Percentiles rank a stretch among this genome's conserved stretches.
Evolutionary conservation across 1,284 basidiomycete genomes (phyloP).

Genomic region (Cerrena zonata): DNA sequence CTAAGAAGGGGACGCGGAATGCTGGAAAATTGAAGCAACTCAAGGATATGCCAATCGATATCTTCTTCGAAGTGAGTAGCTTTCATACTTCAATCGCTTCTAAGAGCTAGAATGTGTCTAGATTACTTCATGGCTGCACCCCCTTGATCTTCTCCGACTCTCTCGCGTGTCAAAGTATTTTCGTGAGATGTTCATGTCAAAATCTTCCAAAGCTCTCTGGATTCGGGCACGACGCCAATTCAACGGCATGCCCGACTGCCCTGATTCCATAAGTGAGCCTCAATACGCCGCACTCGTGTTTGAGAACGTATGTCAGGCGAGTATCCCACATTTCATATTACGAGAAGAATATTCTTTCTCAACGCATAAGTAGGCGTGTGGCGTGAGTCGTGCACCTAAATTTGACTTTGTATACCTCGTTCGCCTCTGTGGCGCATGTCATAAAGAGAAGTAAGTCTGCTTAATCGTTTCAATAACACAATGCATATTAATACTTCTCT

Average conservation of each 20-base stretch:
- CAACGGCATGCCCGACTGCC: conserved; percentile 8
- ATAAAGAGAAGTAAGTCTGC: conserved; percentile 8
- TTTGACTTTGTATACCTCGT: conserved; percentile 9
- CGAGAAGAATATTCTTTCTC: too few relatives aligned
- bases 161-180: conserved; percentile 20
- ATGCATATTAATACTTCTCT: background rate
- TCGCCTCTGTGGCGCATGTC: conserved; percentile 10
- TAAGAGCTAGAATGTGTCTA: conserved; percentile 6
- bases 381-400: conserved; percentile 3
- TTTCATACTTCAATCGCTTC: background rate
- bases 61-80: conserved; percentile 24
- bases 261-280: conserved; percentile 10
- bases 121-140: conserved; percentile 19
- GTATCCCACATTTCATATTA: too few relatives aligned
- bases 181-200: conserved; percentile 11
- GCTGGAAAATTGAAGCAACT: conserved; percentile 8
- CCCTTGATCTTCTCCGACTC: conserved; percentile 23
- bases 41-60: conserved; percentile 25
- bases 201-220: conserved; percentile 9
- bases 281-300: conserved; percentile 12
- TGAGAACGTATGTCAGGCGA: conserved; percentile 12
- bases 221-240: conserved; percentile 7
- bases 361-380: conserved; percentile 9
- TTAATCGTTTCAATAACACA: background rate
- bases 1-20: background rate